Evolutionary conservation across 1,139 yeast species (phyloP), one percentile per base, ranked within the genome.

Genomic region (Suhomyces coccinellae): DNA sequence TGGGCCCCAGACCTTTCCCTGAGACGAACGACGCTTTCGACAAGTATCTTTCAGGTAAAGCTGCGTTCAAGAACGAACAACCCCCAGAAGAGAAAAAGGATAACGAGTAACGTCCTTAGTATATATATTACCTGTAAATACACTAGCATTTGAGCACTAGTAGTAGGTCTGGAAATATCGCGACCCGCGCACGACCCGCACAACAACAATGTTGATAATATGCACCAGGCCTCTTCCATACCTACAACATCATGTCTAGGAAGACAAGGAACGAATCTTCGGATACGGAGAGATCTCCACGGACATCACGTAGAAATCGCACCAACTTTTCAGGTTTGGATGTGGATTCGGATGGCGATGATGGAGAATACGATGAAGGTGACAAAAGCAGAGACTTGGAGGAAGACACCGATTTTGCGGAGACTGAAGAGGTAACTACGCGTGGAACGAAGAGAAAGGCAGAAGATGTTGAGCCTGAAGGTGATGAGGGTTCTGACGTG

Each of bases 11-110:
- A 52, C 97, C 97, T 11, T 91, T 85, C 76, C 85, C 87, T 6
- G 97, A 90, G 61, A 81, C 81, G 54, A 90, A 90, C 58, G 97
- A 89, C 58, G 97, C 97, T 3, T 91, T 91, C 71, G 96, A 89
- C 66, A 90, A 91, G 65, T 93, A 93, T 62, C 66, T 75, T 40
- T 75, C 72, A 44, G 73, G 73, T 9, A 68, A 69, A 47, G 72
- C 69, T 38, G 75, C 75, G 14, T 71, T 67, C 54, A 65, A 63
- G 55, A 60, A 66, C 46, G 64, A 61, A 20, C 59, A 51, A 40
- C 60, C 60, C 35, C 49, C 51, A 6, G 56, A 57, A 15, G 66
- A 65, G 47, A 56, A 57, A 47, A 63, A 64, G 48, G 68, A 63
- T 41, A 52, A 48, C 31, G 63, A 55, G 33, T 29, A 30, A 30